Percentiles rank a stretch among this genome's conserved stretches.
These are phyloP conservation scores for Priceomyces medius DNA, from an alignment of 805 yeast species.

Conservation along the genomic window DNA sequence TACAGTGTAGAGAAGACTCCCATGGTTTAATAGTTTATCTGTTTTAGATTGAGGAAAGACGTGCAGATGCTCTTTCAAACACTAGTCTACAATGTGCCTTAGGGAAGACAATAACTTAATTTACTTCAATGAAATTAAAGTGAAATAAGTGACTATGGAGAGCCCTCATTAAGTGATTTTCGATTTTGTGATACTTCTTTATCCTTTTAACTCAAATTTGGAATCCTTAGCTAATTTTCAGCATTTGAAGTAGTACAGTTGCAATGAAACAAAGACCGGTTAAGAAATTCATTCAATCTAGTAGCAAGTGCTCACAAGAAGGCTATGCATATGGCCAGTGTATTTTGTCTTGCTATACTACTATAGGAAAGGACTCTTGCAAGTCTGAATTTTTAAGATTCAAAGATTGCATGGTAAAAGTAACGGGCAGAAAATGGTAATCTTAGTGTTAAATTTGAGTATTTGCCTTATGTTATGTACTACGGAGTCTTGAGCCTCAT, in stretches of 20 bases:
- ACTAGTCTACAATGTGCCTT: no score
- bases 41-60: no score
- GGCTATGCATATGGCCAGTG: conserved; percentile 57
- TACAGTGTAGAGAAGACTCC: no score
- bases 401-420: conserved; percentile 45
- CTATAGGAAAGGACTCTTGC: conserved; percentile 53
- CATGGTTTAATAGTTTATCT: no score
- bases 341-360: conserved; percentile 48
- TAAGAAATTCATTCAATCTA: conserved; percentile 37
- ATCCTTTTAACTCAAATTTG: background rate
- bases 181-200: conserved; percentile 2
- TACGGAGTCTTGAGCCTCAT: no score
- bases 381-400: conserved; percentile 48
- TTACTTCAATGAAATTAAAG: no score
- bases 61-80: no score
- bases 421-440: conserved; percentile 18
- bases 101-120: no score
- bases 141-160: no score
- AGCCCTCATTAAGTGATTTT: background rate
- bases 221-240: background rate
- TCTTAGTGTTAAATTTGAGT: no score
- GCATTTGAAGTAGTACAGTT: background rate
- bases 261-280: conserved; percentile 35
- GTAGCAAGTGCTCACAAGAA: conserved; percentile 40
- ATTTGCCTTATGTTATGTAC: no score